Evolutionary conservation across 192 early-diverging fungal species (phyloP).

Genomic region (Pilaira anomala): DNA sequence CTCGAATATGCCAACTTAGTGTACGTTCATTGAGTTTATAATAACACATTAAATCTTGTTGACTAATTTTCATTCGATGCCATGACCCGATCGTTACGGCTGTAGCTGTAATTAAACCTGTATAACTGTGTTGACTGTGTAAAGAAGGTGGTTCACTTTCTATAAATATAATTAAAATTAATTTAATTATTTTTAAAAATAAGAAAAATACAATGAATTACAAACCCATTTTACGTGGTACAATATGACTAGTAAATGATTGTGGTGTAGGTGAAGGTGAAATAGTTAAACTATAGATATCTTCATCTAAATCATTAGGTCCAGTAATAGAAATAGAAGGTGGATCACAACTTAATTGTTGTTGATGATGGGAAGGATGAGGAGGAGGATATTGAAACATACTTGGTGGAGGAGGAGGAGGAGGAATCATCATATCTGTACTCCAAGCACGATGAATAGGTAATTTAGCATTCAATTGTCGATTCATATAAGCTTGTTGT

Average conservation of each 20-base stretch:
- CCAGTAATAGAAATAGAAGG: constrained; percentile 12
- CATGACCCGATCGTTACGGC: constrained; percentile 59
- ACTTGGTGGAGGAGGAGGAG: not conserved
- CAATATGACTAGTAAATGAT: not conserved
- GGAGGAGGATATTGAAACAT: not conserved
- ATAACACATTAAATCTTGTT: constrained; percentile 54
- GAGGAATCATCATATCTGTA: constrained; percentile 22
- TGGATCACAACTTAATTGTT: not conserved
- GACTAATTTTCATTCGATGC: constrained; percentile 57
- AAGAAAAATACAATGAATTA: not conserved
- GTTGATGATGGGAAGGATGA: not conserved
- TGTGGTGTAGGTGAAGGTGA: constrained; percentile 7
- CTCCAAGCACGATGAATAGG: constrained; percentile 37
- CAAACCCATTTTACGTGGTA: constrained; percentile 4
- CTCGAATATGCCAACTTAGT: constrained; percentile 58
- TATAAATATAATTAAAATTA: not conserved
- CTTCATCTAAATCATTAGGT: not conserved
- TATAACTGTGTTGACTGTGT: not conserved
- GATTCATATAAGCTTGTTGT: not conserved
- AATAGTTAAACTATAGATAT: not conserved
- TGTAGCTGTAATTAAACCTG: constrained; percentile 41
- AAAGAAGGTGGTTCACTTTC: constrained; percentile 10
- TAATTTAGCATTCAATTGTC: constrained; percentile 3
- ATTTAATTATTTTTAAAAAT: not conserved
- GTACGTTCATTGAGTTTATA: constrained; percentile 45